Conservation (phyloP, 1,139 yeast genomes). For the Saccharomycopsis crataegensis region DNA sequence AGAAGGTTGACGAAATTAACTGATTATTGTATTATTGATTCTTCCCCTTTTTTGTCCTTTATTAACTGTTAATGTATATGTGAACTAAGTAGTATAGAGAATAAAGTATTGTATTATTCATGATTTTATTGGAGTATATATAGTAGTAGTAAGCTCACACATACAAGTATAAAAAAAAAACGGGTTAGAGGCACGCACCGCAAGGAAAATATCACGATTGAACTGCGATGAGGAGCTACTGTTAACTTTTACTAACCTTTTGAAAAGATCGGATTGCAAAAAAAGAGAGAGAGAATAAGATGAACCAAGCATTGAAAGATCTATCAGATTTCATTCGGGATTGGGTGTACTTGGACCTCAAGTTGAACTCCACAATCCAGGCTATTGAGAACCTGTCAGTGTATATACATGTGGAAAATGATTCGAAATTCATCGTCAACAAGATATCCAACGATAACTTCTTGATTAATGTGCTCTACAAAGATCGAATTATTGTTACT, state of each 20-base stretch:
- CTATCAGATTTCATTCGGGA: conserved; percentile 11
- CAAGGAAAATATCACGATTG: no score
- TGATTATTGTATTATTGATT: neutral
- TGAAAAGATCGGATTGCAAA: neutral
- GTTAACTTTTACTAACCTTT: no score
- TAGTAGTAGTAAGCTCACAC: neutral
- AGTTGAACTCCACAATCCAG: conserved; percentile 8
- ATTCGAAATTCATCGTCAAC: conserved; percentile 4
- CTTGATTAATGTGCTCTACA: conserved; percentile 1
- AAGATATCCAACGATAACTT: neutral
- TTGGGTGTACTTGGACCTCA: conserved; percentile 9
- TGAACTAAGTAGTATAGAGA: neutral
- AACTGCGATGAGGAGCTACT: no score
- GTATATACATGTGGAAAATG: conserved; percentile 1
- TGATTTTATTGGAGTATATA: neutral
- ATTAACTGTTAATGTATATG: neutral
- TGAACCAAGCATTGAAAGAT: neutral
- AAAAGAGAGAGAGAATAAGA: neutral
- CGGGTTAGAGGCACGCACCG: no score
- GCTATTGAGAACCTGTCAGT: conserved; percentile 1
- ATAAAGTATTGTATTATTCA: neutral
- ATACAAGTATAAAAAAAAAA: no score
- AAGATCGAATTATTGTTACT: neutral
- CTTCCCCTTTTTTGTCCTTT: neutral
- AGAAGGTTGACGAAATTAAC: conserved; percentile 35